Base-by-base conservation (phyloP, 106 monocot genomes). In the Dendrobium catenatum region DNA sequence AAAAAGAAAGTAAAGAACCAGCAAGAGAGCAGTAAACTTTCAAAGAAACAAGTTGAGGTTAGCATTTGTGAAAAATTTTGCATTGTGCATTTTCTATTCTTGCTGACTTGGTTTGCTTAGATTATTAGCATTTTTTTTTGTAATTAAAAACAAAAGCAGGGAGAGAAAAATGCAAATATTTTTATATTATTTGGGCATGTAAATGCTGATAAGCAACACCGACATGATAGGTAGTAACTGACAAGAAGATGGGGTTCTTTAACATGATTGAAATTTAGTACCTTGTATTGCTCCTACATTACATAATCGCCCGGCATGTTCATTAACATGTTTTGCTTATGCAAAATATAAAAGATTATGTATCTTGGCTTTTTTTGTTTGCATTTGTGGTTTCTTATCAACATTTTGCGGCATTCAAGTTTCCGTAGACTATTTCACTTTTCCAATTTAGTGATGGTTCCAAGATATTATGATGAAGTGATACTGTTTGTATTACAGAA, bases 1-100 rank as follows among this genome's bases (percentile, higher is more conserved):
- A 88, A 90, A 80, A 86, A 79, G 79, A 85, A 88, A 79, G 83
- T 64, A 9, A 82, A 86, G 61, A 86, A 80, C 40, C 81, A 84
- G 75, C 85, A 86, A 79, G 89, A 88, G 76, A 86, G 64, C 68
- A 89, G 22, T 79, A 90, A 88, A 75, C 78, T 59, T 75, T 80
- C 85, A 78, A 88, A 88, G 80, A 66, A 88, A 37, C 89, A 84
- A 74, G 33, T 82, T 20, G 85, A 82, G 76, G 92, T 92, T 24
- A 74, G 87, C 73, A 43, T 43, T 67, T 76, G 64, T 29, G 15
- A 43, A 41, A 72, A 68, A 70, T 68, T 75, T 64, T 49, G 44
- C 22, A 61, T 5, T 44, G 2, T 42, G 44, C 24, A 37, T 29
- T 24, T 18, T 55, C 40, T 84, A 20, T 37, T 29, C 2, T 37